These are phyloP conservation scores for Acanthamoeba rhysodes DNA, from an alignment of 208 protist species.

Conservation along the genomic window DNA sequence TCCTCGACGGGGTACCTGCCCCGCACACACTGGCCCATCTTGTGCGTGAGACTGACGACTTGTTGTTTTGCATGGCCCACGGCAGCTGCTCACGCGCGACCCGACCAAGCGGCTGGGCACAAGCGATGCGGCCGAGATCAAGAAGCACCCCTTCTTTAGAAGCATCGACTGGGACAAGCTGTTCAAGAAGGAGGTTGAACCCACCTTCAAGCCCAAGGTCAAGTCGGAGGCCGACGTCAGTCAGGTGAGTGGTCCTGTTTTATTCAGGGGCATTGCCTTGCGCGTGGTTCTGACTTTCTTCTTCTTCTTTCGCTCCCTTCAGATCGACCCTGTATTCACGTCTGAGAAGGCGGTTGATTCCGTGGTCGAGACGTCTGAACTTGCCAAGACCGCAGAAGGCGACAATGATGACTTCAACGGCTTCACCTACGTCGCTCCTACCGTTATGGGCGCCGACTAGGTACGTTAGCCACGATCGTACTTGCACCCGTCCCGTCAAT, in stretches of 20 bases:
- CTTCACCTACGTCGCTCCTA: slow-evolving; percentile 17
- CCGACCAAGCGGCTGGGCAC: slow-evolving; percentile 76
- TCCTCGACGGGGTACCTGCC: slow-evolving; percentile 80
- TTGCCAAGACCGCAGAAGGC: slow-evolving; percentile 1
- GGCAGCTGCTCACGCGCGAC: slow-evolving; percentile 81
- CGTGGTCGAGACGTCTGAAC: slow-evolving; percentile 57
- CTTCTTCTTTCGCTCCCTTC: slow-evolving; percentile 23
- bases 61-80: not conserved
- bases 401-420: slow-evolving; percentile 33
- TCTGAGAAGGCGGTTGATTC: slow-evolving; percentile 77
- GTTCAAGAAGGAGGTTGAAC: slow-evolving; percentile 79
- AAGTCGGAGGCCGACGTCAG: not conserved
- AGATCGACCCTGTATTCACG: slow-evolving; percentile 84
- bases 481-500: not conserved
- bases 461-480: not conserved
- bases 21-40: not conserved
- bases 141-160: slow-evolving; percentile 83
- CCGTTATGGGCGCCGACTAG: not conserved
- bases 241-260: not conserved
- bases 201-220: slow-evolving; percentile 86
- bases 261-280: not conserved
- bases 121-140: slow-evolving; percentile 38
- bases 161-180: slow-evolving; percentile 87
- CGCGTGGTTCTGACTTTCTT: slow-evolving; percentile 1
- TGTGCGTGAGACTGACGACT: not conserved